Base-by-base conservation (phyloP, 306 rosid species). In the Inga leiocalycina region DNA sequence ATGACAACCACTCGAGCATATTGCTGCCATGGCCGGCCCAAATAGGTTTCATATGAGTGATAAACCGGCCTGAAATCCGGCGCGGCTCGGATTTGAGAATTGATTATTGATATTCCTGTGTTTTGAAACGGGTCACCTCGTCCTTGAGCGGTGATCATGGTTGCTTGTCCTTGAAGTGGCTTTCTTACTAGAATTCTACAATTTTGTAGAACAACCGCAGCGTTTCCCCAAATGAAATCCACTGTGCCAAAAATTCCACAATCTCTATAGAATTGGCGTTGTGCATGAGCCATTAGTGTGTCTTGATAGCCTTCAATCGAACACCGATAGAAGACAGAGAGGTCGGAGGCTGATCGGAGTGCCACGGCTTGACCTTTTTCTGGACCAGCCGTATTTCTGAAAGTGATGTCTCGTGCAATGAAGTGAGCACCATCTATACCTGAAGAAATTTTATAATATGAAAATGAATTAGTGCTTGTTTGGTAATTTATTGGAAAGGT, bases 21-120 rank as follows among this genome's bases (percentile, higher is more conserved):
- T 35, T 82, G 83, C 83, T 87, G 90, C 98, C 98, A 95, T 0
- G 98, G 98, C 34, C 97, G 90, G 24, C 98, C 98, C 77, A 93
- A 81, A 78, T 88, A 95, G 0, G 98, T 95, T 15, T 76, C 85
- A 67, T 84, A 88, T 0, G 48, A 20, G 0, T 14, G 2, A 3
- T 79, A 35, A 15, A 88, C 88, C 17, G 95, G 97, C 62, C 7
- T 77, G 2, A 95, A 82, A 8, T 95, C 98, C 0, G 85, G 65
- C 0, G 95, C 98, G 0, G 97, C 89, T 49, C 85, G 86, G 0
- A 95, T 85, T 24, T 91, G 97, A 44, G 86, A 93, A 10, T 93
- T 83, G 32, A 93, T 97, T 54, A 93, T 82, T 6, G 97, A 82
- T 10, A 93, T 92, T 2, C 92, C 98, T 0, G 98, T 91, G 88